Evolutionary conservation across 1,139 yeast species (phyloP).

Genomic region (Ogataea hybrid): DNA sequence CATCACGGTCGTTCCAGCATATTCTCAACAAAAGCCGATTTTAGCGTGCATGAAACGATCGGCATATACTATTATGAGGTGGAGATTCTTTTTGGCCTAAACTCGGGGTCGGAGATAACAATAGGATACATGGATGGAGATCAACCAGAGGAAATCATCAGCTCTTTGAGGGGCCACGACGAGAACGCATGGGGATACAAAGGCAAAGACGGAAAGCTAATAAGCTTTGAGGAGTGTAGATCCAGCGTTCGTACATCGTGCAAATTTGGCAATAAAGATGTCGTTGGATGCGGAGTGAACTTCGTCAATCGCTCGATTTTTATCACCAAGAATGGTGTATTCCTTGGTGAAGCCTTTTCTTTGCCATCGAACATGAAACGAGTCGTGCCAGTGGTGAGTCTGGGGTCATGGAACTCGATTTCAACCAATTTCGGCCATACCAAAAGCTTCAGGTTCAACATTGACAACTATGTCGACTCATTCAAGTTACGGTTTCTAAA

Average conservation of each 20-base stretch:
- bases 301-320: conserved; percentile 63
- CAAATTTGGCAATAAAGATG: conserved; percentile 55
- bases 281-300: conserved; percentile 84
- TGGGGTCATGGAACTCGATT: conserved; percentile 47
- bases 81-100: conserved; percentile 39
- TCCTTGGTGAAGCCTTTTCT: conserved; percentile 50
- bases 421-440: conserved; percentile 68
- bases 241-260: conserved; percentile 41
- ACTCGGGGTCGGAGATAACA: conserved; percentile 39
- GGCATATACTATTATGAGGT: conserved; percentile 62
- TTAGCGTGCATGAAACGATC: conserved; percentile 40
- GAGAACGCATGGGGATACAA: conserved; percentile 54
- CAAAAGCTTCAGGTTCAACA: conserved; percentile 63
- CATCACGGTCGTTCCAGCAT: conserved; percentile 25
- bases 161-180: conserved; percentile 45
- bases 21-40: conserved; percentile 42
- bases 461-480: conserved; percentile 57
- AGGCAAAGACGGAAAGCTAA: conserved; percentile 54
- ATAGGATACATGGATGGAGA: conserved; percentile 39
- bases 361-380: conserved; percentile 31
- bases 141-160: conserved; percentile 20
- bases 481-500: conserved; percentile 34
- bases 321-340: conserved; percentile 79
- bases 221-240: conserved; percentile 38
- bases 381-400: conserved; percentile 50